phyloP scores from a whole-genome alignment of 2,329 filamentous ascomycete species.

The Delphinella strobiligena region DNA sequence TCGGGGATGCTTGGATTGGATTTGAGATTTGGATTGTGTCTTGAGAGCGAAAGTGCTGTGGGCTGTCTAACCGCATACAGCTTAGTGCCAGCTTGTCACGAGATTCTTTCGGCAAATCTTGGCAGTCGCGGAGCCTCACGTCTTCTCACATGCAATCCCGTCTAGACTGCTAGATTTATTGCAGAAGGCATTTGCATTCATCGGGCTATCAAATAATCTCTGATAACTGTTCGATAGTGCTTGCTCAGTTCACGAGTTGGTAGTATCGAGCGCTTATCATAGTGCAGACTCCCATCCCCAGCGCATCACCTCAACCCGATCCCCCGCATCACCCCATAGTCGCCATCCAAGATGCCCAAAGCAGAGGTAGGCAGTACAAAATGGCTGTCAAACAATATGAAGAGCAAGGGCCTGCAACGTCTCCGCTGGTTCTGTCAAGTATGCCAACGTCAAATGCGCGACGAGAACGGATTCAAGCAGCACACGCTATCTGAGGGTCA shows the following conservation, averaged over 20 bases:
- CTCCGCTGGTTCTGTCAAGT: constrained; percentile 83
- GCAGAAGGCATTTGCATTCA: too few species aligned
- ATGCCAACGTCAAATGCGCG: constrained; percentile 64
- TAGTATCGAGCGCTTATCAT: too few species aligned
- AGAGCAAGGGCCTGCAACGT: constrained; percentile 64
- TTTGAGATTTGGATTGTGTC: neutral
- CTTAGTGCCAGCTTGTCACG: too few species aligned
- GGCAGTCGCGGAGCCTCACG: too few species aligned
- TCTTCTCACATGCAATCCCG: too few species aligned
- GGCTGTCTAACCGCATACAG: neutral
- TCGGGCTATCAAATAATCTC: too few species aligned
- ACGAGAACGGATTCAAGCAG: constrained; percentile 78
- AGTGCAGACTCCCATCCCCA: too few species aligned
- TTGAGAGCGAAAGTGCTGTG: neutral
- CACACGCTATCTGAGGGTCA: constrained; percentile 78
- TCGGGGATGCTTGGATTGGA: constrained; percentile 4
- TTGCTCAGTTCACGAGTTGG: too few species aligned
- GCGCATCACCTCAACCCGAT: too few species aligned
- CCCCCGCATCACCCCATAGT: neutral
- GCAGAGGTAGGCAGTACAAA: constrained; percentile 91
- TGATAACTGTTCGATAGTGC: too few species aligned
- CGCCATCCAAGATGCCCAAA: constrained; percentile 31
- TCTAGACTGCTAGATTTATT: too few species aligned
- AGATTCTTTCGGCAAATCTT: too few species aligned
- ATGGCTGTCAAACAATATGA: constrained; percentile 80